Conservation (phyloP, 176 grass and related monocot genomes). For the Miscanthus lutarioriparius region DNA sequence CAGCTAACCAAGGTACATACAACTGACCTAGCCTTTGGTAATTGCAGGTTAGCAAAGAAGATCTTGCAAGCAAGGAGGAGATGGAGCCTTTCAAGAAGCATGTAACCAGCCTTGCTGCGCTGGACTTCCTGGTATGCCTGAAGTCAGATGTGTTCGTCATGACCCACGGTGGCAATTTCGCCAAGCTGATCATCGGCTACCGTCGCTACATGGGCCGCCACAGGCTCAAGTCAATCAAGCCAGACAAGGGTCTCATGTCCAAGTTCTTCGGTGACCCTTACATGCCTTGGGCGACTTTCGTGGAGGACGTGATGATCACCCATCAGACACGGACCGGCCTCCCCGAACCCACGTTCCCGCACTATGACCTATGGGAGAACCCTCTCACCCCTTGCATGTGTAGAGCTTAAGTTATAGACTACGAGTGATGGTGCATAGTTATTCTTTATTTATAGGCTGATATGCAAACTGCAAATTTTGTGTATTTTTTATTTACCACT, state of each 20-base stretch:
- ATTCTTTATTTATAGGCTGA: slow-evolving; percentile 40
- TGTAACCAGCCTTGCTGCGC: slow-evolving; percentile 85
- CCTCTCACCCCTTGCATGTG: slow-evolving; percentile 94
- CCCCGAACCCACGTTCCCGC: slow-evolving; percentile 81
- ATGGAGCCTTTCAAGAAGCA: slow-evolving; percentile 96
- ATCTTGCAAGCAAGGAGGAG: slow-evolving; percentile 84
- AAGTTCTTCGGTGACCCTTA: slow-evolving; percentile 90
- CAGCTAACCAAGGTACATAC: not conserved
- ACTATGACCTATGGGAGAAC: slow-evolving; percentile 98
- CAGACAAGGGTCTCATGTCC: slow-evolving; percentile 90
- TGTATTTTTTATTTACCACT: not conserved
- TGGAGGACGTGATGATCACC: slow-evolving; percentile 82
- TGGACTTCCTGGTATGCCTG: slow-evolving; percentile 94
- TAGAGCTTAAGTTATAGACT: slow-evolving; percentile 50
- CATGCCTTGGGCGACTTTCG: slow-evolving; percentile 84
- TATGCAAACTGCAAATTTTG: not conserved
- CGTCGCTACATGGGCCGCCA: slow-evolving; percentile 83
- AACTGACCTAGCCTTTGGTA: slow-evolving; percentile 2
- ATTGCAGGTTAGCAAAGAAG: slow-evolving; percentile 84
- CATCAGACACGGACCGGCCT: slow-evolving; percentile 91
- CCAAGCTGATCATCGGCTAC: slow-evolving; percentile 88
- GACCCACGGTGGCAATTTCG: slow-evolving; percentile 95
- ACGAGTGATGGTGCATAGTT: slow-evolving; percentile 29
- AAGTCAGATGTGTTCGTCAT: slow-evolving; percentile 95
- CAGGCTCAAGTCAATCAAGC: slow-evolving; percentile 93